These are phyloP conservation scores for Vitis hybrid DNA, from an alignment of 177 flowering plant genomes.

Conservation along the genomic window DNA sequence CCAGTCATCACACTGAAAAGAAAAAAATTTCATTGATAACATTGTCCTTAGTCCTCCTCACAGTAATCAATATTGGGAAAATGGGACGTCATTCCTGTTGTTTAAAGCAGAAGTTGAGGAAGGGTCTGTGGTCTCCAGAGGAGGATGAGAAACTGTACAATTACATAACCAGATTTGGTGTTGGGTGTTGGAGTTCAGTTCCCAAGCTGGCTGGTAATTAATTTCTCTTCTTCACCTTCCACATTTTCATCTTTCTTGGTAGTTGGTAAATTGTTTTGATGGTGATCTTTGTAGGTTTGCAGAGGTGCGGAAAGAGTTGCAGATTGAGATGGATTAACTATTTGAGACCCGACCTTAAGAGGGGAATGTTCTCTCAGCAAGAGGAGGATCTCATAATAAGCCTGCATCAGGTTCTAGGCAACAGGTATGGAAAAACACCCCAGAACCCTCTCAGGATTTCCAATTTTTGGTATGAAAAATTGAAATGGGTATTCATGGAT, in stretches of 20 bases:
- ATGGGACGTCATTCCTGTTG: slow-evolving; percentile 83
- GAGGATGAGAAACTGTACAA: slow-evolving; percentile 89
- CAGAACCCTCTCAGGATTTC: neutral
- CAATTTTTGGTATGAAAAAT: neutral
- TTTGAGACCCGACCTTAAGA: slow-evolving; percentile 91
- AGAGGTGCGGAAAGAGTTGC: slow-evolving; percentile 97
- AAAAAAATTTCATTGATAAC: neutral
- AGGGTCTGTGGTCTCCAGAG: slow-evolving; percentile 95
- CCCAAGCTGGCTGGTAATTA: slow-evolving; percentile 83
- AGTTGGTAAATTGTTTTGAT: neutral
- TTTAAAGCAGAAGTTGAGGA: slow-evolving; percentile 70
- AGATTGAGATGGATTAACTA: slow-evolving; percentile 96
- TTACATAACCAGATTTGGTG: slow-evolving; percentile 73
- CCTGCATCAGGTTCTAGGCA: slow-evolving; percentile 82
- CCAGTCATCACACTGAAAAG: no score
- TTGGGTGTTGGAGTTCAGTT: slow-evolving; percentile 97
- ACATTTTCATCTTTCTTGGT: neutral
- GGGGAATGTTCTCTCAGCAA: slow-evolving; percentile 88
- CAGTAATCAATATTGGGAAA: neutral
- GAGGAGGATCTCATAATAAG: slow-evolving; percentile 81
- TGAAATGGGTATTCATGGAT: slow-evolving; percentile 2
- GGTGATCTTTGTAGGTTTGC: slow-evolving; percentile 49
- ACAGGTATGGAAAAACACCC: slow-evolving; percentile 46
- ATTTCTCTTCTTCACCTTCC: neutral
- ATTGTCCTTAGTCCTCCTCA: neutral